Base-by-base conservation (phyloP, 1,139 yeast genomes). In the Yamadazyma atmosphaerica region DNA sequence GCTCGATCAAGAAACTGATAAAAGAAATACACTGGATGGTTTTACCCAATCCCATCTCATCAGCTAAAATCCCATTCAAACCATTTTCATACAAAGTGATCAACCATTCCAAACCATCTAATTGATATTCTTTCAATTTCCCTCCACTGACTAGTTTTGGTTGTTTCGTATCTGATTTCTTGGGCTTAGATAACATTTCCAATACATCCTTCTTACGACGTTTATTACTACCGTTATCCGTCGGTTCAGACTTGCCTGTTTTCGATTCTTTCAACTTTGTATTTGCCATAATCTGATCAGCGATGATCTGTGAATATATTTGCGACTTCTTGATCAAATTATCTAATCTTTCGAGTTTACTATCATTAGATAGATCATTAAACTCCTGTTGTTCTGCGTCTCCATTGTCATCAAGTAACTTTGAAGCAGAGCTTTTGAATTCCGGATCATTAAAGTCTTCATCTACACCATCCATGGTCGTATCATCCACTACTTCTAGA, bases 31-130 rank as follows among this genome's bases (percentile, higher is more conserved):
- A 84, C 58, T 90, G 96, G 10, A 90, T 62, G 0, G 98, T 92
- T 56, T 90, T 90, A 4, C 98, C 98, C 30, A 89, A 67, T 0
- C 98, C 98, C 98, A 90, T 92, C 59, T 90, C 98, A 61, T 92
- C 98, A 0, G 98, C 98, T 22, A 92, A 65, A 25, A 92, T 89
- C 3, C 98, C 98, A 61, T 92, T 92, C 24, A 92, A 68, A 0
- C 98, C 98, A 59, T 92, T 92, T 57, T 90, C 95, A 57, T 85
- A 92, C 22, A 92, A 66, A 0, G 96, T 85, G 10, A 83, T 76
- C 36, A 92, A 65, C 98, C 98, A 92, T 49, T 87, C 90, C 41
- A 90, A 74, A 0, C 98, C 98, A 40, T 86, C 92, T 19, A 88
- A 58, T 59, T 92, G 98, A 55, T 92, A 90, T 23, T 81, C 84